Base-by-base conservation (phyloP, 2,329 filamentous ascomycete species). In the Myriosclerotinia scirpicola region DNA sequence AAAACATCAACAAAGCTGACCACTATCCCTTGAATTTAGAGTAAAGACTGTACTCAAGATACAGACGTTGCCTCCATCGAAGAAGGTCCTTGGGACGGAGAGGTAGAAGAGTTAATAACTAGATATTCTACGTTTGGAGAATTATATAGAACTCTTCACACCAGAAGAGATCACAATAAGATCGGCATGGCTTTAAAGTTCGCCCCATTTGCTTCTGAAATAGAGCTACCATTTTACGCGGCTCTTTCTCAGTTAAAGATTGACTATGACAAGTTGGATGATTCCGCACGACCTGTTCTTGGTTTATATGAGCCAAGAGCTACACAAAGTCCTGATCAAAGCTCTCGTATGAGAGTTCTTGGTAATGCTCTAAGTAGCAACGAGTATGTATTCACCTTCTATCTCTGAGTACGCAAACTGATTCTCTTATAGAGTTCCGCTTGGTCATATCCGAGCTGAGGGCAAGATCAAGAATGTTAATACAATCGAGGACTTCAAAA, bases 401-500 rank as follows among this genome's bases (percentile, higher is more conserved):
- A n/a, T 20, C 15, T 42, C 50, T 34, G 54, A 48, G 30, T 52
- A 30, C 40, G 56, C 59, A n/a, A 42, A 54, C 72, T 67, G 26
- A 68, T 52, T 17, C 20, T 40, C n/a, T 26, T 42, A 12, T 11
- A 92, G 90, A 71, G 84, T 87, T 30, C 87, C 90, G n/a, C 79
- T 84, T 58, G 88, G 87, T 70, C 87, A 86, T 74, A 91, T 89
- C 75, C 89, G 94, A 72, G 94, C 91, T 55, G 94, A 98, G 78
- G 95, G 95, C 68, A 92, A 91, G 76, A 96, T 99, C 74, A 93
- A 90, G 77, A 99, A 99, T 79, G 90, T 94, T 75, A 99, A 99
- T 77, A 98, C 95, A 1, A 85, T 97, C 72, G 94, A 98, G 73
- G 92, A 95, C 75, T 98, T 97, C 79, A 91, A 89, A 76, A 90